phyloP scores from a whole-genome alignment of 116 monocot genomes.

The Papilionanthe hybrid region DNA sequence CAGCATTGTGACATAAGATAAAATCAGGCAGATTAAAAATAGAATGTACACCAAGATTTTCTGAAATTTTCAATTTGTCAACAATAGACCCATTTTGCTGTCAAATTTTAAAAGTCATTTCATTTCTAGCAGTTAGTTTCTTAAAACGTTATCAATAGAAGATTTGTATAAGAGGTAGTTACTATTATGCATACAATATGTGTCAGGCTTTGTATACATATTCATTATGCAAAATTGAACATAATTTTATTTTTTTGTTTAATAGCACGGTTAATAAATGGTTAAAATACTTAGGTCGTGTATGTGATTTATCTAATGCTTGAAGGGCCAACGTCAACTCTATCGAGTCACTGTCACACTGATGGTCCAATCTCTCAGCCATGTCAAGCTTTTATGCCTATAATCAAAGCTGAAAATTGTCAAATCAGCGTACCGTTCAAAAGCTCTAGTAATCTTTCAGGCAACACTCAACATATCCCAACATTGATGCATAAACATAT shows the following conservation, averaged over 20 bases:
- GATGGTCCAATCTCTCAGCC: background rate
- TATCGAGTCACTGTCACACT: background rate
- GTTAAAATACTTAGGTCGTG: background rate
- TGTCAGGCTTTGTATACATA: background rate
- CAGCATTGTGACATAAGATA: too few relatives aligned
- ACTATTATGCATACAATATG: background rate
- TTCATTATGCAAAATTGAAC: background rate
- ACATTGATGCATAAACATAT: background rate
- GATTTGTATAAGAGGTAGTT: background rate
- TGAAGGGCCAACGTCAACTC: background rate
- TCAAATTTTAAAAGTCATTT: too few relatives aligned
- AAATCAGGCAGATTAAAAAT: too few relatives aligned
- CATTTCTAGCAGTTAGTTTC: too few relatives aligned
- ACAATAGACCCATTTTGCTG: too few relatives aligned
- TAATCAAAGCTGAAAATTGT: background rate
- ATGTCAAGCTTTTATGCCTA: background rate
- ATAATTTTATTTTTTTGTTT: background rate
- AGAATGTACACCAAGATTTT: too few relatives aligned
- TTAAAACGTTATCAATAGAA: too few relatives aligned
- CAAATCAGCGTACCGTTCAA: background rate
- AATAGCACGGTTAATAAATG: background rate
- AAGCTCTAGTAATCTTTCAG: background rate
- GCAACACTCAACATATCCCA: background rate
- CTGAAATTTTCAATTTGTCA: too few relatives aligned
- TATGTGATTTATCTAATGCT: background rate